Conservation (phyloP, 345 rosid genomes). For the Camelina sativa region DNA sequence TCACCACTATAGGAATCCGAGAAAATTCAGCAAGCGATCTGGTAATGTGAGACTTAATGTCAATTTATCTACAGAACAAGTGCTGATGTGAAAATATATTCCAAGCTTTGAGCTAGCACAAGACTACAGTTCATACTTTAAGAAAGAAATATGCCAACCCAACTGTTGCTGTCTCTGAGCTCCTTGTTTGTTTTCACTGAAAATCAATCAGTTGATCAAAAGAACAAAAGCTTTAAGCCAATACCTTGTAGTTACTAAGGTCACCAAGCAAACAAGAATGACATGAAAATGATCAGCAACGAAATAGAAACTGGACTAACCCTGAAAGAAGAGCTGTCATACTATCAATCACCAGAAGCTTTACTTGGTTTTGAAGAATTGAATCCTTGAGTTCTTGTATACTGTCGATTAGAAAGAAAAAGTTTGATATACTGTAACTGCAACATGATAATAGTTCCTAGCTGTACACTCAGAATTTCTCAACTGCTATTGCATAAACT, state of each 20-base stretch:
- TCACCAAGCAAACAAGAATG: not conserved
- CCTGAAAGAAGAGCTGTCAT: conserved; percentile 89
- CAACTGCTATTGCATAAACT: not conserved
- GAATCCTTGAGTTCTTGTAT: conserved; percentile 78
- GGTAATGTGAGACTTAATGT: conserved; percentile 11
- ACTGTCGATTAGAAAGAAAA: conserved; percentile 45
- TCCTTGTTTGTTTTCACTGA: conserved; percentile 65
- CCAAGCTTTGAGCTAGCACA: conserved; percentile 11
- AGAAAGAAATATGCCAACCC: conserved; percentile 86
- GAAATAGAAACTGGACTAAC: conserved; percentile 45
- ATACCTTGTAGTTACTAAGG: not conserved
- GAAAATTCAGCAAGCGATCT: conserved; percentile 91
- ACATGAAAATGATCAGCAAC: not conserved
- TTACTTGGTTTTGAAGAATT: conserved; percentile 72
- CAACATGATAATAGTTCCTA: conserved; percentile 9
- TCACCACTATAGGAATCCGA: conserved; percentile 78
- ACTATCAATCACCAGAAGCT: conserved; percentile 85
- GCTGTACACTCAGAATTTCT: not conserved
- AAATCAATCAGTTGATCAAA: conserved; percentile 19
- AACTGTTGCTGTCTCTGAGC: conserved; percentile 56
- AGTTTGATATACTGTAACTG: not conserved
- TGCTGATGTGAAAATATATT: conserved; percentile 1
- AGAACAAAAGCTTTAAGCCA: not conserved
- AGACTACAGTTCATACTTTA: conserved; percentile 60
- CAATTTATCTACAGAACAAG: conserved; percentile 13